phyloP scores from a whole-genome alignment of 495 filamentous ascomycete species.

The Penicillium mononematosum region DNA sequence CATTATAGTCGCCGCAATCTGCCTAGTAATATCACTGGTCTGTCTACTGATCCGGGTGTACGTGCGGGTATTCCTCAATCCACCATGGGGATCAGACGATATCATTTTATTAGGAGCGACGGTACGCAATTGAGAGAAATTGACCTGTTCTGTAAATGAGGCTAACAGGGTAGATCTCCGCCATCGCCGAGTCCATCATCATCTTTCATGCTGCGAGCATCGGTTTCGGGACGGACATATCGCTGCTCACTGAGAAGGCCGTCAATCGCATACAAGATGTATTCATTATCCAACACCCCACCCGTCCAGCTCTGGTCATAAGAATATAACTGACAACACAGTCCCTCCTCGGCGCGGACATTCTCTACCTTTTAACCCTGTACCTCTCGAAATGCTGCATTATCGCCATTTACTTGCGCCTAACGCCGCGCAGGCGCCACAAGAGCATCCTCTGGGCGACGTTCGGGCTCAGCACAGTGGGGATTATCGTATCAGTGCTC shows the following conservation, averaged over 20 bases:
- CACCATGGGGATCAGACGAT: background rate
- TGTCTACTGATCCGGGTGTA: slow-evolving; percentile 18
- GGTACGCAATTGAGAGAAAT: background rate
- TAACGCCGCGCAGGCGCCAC: background rate
- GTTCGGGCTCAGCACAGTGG: background rate
- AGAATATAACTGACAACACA: background rate
- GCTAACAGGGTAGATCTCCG: background rate
- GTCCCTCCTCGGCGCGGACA: background rate
- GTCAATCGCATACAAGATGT: background rate
- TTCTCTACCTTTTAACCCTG: background rate
- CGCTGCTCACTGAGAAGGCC: background rate
- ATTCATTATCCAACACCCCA: background rate
- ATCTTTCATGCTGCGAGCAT: background rate
- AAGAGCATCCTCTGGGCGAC: background rate
- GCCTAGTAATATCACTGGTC: slow-evolving; percentile 39
- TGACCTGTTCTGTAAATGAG: background rate
- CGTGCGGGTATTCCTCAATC: background rate
- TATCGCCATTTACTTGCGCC: background rate
- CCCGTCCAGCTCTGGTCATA: background rate
- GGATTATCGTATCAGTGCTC: background rate
- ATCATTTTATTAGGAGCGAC: background rate
- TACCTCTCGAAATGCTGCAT: background rate
- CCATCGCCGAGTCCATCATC: background rate
- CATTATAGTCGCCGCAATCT: slow-evolving; percentile 41
- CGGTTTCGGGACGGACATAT: background rate